Base-by-base conservation (phyloP, 495 filamentous ascomycete species). In the Tuber umbilicatum region DNA sequence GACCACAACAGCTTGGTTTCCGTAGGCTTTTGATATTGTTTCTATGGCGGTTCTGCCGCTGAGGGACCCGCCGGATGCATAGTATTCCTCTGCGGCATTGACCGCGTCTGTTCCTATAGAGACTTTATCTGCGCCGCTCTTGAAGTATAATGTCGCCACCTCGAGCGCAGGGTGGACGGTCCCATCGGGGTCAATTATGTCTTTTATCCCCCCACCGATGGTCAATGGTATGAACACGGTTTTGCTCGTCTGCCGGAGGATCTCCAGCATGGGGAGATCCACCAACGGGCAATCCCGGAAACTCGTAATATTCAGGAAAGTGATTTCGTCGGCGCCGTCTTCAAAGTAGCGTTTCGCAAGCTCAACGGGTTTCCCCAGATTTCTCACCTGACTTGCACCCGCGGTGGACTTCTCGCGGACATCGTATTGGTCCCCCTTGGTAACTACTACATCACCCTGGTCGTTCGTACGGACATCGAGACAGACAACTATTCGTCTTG, bases 341-440 rank as follows among this genome's bases (percentile, higher is more conserved):
- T 96, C 92, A 85, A 97, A 99, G 84, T 99, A 99, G 82, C 89
- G 90, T 84, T 88, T 89, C 31, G 95, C 95, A 89, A 98, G 91
- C 69, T 97, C 93, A 27, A 99, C 94, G 0, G 95, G 95, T 84
- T 99, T 98, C 76, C 95, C 95, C 0, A 99, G 85, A 82, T 98
- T 99, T 73, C 95, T 88, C 43, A 99, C 95, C 72, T 89, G 87
- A 35, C 93, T 90, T 17, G 55, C 31, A 16, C 76, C 78, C 70
- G 87, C 89, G n/a, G 85, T 84, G 14, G 86, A 86, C 84, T 97
- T 97, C 81, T 97, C 95, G n/a, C 95, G 91, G n/a, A 99, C 95
- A 81, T 99, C 95, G 84, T 99, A 99, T 81, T 98, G 95, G 82
- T 99, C 95, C 14, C 95, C 95, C 84, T 99, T 99, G 7, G 95